phyloP scores from a whole-genome alignment of 2,329 filamentous ascomycete genomes.

The Alternaria sp. region DNA sequence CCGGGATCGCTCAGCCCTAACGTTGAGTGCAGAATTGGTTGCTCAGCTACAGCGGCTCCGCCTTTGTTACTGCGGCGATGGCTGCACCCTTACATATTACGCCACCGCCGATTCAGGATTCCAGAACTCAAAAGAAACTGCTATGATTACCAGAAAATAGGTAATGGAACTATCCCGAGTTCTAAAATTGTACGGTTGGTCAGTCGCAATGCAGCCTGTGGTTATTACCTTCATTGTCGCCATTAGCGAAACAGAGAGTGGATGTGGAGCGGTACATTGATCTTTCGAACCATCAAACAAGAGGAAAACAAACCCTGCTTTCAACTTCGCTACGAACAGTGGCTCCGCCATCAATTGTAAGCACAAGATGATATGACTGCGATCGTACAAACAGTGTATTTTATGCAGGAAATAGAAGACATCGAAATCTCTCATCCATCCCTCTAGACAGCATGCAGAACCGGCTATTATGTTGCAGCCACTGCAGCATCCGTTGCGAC shows the following conservation, averaged over 20 bases:
- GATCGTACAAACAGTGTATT: background rate
- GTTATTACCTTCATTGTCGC: background rate
- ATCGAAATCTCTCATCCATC: background rate
- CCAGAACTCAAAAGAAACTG: background rate
- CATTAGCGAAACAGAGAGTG: background rate
- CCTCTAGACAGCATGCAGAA: background rate
- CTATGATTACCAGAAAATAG: background rate
- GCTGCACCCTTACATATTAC: background rate
- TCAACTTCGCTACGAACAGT: background rate
- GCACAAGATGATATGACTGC: background rate
- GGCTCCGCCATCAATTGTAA: background rate
- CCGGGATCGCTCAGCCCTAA: background rate
- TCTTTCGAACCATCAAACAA: background rate
- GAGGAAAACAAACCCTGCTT: background rate
- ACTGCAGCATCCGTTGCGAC: conserved; percentile 10
- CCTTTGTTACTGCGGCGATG: conserved; percentile 6
- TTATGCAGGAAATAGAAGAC: background rate
- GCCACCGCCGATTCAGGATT: background rate
- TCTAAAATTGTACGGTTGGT: background rate
- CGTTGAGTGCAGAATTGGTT: background rate
- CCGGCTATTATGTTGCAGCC: conserved; percentile 3
- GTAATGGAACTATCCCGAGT: background rate
- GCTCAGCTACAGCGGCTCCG: background rate
- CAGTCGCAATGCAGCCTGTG: background rate
- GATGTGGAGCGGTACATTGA: background rate